Evolutionary conservation across 2,329 filamentous ascomycete species (phyloP), one percentile per base, ranked within the genome.

Genomic region (Furcasterigmium furcatum): DNA sequence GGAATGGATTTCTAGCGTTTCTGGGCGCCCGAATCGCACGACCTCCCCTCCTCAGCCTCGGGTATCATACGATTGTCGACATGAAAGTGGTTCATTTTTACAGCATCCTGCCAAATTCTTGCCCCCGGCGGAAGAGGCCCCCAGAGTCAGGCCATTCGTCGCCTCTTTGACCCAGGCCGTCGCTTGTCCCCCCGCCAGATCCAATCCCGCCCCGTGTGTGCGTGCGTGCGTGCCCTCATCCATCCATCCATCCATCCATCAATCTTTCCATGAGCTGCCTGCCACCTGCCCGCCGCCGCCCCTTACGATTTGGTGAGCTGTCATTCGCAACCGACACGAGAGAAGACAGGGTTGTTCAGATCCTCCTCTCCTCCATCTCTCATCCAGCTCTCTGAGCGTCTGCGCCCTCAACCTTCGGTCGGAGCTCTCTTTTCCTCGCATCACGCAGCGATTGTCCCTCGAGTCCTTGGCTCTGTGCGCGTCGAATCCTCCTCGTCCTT

Each of bases 51-150:
- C 52, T 46, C 55, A 66, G 64, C 63, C 63, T 66, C 51, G 63
- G 47, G 44, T 55, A 66, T 66, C 63, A 65, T 66, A 66, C 63
- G 64, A 66, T 64, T 56, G 44, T 51, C 38, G 44, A 47, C 41
- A 50, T 46, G 47, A 50, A 39, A 48, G 42, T 47, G 43, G 41
- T 40, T 44, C 44, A 47, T 47, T 52, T 51, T 49, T 48, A 48
- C 48, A 30, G 46, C 50, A 39, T 35, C 38, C 46, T 34, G 30
- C 40, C 44, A 41, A 44, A 45, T 34, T 49, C 44, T 50, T 45
- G 45, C 39, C 47, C 45, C 44, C 45, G 46, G 42, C 51, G 48
- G 46, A 44, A 43, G 42, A 52, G 38, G 41, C 43, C 20, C n/a
- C 19, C n/a, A 34, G 32, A 44, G 51, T 53, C 51, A 53, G 51